Percentiles rank a stretch among this genome's conserved stretches.
Evolutionary conservation across 2,329 filamentous ascomycete species (phyloP).

Genomic region (Stemphylium lycopersici): DNA sequence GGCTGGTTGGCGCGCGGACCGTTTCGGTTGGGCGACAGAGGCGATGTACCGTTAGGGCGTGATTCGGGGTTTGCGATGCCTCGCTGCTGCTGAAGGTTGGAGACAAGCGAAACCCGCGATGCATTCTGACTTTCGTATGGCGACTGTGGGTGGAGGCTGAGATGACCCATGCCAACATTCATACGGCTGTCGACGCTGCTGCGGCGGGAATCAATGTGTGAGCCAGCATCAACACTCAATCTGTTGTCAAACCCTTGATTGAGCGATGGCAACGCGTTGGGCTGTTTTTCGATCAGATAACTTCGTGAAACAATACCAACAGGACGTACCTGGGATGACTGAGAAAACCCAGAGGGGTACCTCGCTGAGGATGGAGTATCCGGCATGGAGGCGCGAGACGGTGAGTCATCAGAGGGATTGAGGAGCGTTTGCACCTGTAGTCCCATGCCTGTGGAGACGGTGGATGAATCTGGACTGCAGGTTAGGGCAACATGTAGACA

Average conservation of each 20-base stretch:
- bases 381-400: constrained; percentile 50
- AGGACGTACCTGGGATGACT: constrained; percentile 32
- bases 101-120: constrained; percentile 76
- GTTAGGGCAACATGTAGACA: constrained; percentile 18
- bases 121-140: constrained; percentile 80
- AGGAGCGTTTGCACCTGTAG: constrained; percentile 58
- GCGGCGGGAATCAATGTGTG: constrained; percentile 65
- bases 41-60: constrained; percentile 53
- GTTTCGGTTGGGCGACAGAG: constrained; percentile 53
- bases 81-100: constrained; percentile 69
- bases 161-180: constrained; percentile 72
- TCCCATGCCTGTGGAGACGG: constrained; percentile 53
- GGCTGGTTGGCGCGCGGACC: constrained; percentile 44
- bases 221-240: constrained; percentile 56
- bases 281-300: constrained; percentile 31
- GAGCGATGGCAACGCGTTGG: constrained; percentile 60
- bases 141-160: constrained; percentile 70
- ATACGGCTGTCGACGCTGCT: constrained; percentile 83
- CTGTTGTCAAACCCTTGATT: constrained; percentile 60
- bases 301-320: background rate
- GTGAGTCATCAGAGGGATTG: constrained; percentile 56
- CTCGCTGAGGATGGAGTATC: constrained; percentile 52
- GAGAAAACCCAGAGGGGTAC: constrained; percentile 39
- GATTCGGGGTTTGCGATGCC: constrained; percentile 46
- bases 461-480: constrained; percentile 46